A percentile compares a stretch with the other conserved stretches of the same genome.
These are phyloP conservation scores for Tetraselmis chui DNA, from an alignment of 139 green algal species.

Conservation along the genomic window DNA sequence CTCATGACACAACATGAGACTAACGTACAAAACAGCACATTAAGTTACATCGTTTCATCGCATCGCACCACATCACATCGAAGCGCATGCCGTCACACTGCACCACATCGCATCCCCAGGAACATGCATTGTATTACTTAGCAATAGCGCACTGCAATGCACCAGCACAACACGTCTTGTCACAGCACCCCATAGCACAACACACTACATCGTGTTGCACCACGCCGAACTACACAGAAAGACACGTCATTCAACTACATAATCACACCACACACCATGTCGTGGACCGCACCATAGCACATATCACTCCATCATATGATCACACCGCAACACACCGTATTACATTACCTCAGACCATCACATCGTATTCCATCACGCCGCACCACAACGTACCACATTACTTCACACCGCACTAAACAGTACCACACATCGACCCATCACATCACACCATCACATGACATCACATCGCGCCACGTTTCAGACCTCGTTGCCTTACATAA, in stretches of 20 bases:
- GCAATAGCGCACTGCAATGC: background rate
- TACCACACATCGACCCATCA: slow-evolving; percentile 18
- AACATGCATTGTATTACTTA: too few species aligned
- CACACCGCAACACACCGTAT: slow-evolving; percentile 1
- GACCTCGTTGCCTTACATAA: background rate
- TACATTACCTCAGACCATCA: slow-evolving; percentile 3
- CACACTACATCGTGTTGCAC: background rate
- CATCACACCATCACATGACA: slow-evolving; percentile 17
- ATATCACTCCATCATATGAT: slow-evolving; percentile 1
- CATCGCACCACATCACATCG: background rate
- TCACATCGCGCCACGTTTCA: slow-evolving; percentile 8
- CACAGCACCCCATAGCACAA: background rate
- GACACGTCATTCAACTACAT: too few species aligned
- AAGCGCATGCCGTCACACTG: background rate
- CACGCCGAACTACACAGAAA: background rate
- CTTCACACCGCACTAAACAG: slow-evolving; percentile 14
- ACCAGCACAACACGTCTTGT: background rate
- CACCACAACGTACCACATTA: slow-evolving; percentile 16
- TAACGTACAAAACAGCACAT: slow-evolving; percentile 18
- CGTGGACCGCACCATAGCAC: background rate
- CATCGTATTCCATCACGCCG: slow-evolving; percentile 14
- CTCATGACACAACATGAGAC: slow-evolving; percentile 14
- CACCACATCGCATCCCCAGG: background rate
- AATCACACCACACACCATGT: background rate
- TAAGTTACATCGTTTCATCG: slow-evolving; percentile 5